phyloP scores from a whole-genome alignment of 441 rosid genomes.

The Aquilaria agallochum region DNA sequence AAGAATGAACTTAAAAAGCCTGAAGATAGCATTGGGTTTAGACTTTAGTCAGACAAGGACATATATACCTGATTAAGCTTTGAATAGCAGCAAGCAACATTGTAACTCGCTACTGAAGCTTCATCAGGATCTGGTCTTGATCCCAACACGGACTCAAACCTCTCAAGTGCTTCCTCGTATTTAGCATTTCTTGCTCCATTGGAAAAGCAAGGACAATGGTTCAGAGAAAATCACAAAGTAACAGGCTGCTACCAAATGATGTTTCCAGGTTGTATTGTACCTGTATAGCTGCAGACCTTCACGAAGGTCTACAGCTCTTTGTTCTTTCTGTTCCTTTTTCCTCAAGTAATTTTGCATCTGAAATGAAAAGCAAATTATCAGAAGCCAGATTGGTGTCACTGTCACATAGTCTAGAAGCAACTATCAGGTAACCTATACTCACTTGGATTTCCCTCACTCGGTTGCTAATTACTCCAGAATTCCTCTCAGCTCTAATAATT shows the following conservation, averaged over 20 bases:
- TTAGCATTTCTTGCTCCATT: conserved; percentile 51
- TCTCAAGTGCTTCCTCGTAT: conserved; percentile 81
- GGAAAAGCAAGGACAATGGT: background rate
- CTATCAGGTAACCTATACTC: conserved; percentile 15
- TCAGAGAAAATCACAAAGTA: background rate
- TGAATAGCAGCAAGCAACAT: conserved; percentile 92
- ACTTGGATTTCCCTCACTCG: conserved; percentile 90
- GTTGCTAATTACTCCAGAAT: conserved; percentile 77
- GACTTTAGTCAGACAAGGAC: too few species aligned
- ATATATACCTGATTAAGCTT: conserved; percentile 77
- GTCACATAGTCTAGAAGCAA: background rate
- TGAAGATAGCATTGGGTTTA: background rate
- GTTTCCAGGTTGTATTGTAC: conserved; percentile 24
- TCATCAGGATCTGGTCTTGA: conserved; percentile 76
- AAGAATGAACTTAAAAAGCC: background rate
- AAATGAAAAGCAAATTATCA: conserved; percentile 10
- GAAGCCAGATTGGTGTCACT: conserved; percentile 12
- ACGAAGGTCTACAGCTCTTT: conserved; percentile 72
- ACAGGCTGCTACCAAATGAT: background rate
- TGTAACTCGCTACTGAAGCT: conserved; percentile 86
- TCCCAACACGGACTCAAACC: conserved; percentile 90
- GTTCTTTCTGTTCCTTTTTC: conserved; percentile 74
- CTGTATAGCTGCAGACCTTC: conserved; percentile 76
- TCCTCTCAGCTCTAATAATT: conserved; percentile 92
- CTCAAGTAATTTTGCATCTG: conserved; percentile 80